phyloP scores from a whole-genome alignment of 306 rosid genomes.

The Hippophae tibetana region DNA sequence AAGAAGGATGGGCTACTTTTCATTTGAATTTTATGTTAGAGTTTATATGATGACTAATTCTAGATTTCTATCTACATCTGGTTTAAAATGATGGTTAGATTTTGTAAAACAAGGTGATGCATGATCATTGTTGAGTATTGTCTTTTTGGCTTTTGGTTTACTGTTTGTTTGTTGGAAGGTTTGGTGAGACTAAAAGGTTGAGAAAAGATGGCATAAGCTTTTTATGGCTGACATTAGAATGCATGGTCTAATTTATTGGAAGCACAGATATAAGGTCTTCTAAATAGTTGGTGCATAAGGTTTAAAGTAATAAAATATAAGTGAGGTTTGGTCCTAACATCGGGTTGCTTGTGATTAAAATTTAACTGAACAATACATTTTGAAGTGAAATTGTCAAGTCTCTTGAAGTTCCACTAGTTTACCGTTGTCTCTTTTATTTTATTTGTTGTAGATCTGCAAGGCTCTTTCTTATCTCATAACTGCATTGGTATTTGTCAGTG shows the following conservation, averaged over 20 bases:
- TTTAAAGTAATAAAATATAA: too few species aligned
- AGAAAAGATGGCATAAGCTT: not conserved
- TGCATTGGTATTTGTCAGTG: conserved; percentile 96
- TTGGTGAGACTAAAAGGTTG: not conserved
- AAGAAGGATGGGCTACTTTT: not conserved
- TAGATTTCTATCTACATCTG: too few species aligned
- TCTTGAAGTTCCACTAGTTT: conserved; percentile 1
- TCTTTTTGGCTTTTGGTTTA: too few species aligned
- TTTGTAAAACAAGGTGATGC: too few species aligned
- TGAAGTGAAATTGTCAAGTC: not conserved
- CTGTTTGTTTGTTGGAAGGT: not conserved
- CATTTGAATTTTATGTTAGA: not conserved
- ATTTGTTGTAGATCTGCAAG: conserved; percentile 76
- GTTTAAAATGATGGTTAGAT: too few species aligned
- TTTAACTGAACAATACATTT: too few species aligned
- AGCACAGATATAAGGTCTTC: not conserved
- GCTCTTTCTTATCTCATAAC: conserved; percentile 95
- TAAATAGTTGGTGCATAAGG: not conserved
- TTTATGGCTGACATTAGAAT: not conserved
- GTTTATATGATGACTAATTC: not conserved
- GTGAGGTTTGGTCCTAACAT: not conserved
- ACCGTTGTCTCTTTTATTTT: conserved; percentile 8
- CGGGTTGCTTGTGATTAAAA: not conserved
- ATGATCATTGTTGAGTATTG: too few species aligned
- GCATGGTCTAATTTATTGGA: not conserved